phyloP scores from a whole-genome alignment of 176 grass and related monocot species.

The Hsuehochloa calcarea region DNA sequence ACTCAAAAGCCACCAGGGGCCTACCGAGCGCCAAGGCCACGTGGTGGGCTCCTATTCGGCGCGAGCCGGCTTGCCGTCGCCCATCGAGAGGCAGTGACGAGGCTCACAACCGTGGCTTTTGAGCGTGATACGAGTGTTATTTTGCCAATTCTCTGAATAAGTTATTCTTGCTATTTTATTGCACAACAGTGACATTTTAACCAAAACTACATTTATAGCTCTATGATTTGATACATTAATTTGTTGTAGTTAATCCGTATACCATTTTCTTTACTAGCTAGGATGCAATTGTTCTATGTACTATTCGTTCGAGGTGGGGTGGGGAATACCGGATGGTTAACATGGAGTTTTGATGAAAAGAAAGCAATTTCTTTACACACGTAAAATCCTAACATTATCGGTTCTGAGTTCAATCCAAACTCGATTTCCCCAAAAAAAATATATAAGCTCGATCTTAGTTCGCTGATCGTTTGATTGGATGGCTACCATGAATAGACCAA shows the following conservation, averaged over 20 bases:
- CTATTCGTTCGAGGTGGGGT: neutral
- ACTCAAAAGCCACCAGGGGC: too few species aligned
- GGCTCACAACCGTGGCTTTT: too few species aligned
- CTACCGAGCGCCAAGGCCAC: too few species aligned
- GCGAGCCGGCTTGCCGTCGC: too few species aligned
- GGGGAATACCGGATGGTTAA: neutral
- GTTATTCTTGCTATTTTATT: too few species aligned
- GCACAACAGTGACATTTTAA: too few species aligned
- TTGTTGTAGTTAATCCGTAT: neutral
- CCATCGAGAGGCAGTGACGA: too few species aligned
- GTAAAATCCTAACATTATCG: too few species aligned
- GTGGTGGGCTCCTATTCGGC: too few species aligned
- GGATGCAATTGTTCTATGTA: neutral
- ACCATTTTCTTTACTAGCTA: neutral
- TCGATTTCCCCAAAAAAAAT: neutral
- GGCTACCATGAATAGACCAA: neutral
- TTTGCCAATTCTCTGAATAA: too few species aligned
- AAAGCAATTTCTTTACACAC: too few species aligned
- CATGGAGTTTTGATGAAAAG: neutral
- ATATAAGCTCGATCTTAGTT: neutral
- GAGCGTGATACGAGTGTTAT: too few species aligned
- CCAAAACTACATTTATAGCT: neutral
- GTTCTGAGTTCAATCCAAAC: neutral
- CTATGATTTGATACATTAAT: neutral
- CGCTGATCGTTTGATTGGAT: neutral